Evolutionary conservation across 2,329 filamentous ascomycete species (phyloP), one percentile per base, ranked within the genome.

Genomic region (Cadophora sp.): DNA sequence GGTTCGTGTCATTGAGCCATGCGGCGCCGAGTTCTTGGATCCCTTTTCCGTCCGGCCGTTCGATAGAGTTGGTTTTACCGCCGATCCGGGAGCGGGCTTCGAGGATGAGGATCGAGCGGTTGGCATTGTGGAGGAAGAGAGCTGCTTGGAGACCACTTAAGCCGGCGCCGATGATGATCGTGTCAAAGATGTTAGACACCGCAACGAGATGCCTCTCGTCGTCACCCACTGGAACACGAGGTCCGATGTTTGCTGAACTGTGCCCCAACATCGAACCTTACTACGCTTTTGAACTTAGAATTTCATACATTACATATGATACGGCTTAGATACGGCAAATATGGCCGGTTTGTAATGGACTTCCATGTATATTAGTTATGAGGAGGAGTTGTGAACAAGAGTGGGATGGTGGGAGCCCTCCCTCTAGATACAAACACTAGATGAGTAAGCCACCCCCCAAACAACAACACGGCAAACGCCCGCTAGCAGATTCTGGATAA

Each of bases 1-100:
- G 69, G 47, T 69, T 69, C 16, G 63, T 62, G 53, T 71, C 65
- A 45, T 89, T 88, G 71, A 89, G 83, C 87, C 86, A 89, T 0
- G 84, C 85, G 0, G 84, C 87, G 3, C 86, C 86, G 18, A 63
- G 3, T n/a, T 51, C 48, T 30, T 51, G 48, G n/a, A 56, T 41
- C 11, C 53, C 53, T 22, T 22, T 56, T 7, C 53, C 53, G 14
- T 56, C 36, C 1, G 30, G 3, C 4, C 53, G 30, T 36, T 36
- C 18, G 8, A 56, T 16, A 1, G 30, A 39, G 18, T 41, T 39
- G 30, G 53, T 56, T 16, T 56, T 56, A 4, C 33, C 53, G 9
- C 53, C 53, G 2, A 56, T 27, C 14, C 53, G 18, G 6, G 30
- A 36, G 11, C 33, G 53, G n/a, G 53, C 53, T 56, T 56, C 53